Base-by-base conservation (phyloP, 768 basidiomycete genomes). In the Russula virescens region DNA sequence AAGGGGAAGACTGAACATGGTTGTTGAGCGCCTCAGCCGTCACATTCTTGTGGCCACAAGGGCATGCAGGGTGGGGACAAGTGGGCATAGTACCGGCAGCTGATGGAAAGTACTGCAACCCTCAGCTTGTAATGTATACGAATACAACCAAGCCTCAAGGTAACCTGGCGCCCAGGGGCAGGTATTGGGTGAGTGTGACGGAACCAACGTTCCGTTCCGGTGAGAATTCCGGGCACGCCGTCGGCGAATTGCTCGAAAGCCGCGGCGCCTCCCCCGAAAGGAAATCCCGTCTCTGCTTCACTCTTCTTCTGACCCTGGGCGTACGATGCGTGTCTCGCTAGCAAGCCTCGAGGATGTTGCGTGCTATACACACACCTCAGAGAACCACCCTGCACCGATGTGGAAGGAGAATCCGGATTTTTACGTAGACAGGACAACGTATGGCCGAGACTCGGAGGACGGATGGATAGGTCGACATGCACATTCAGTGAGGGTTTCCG, bases 21-120 rank as follows among this genome's bases (percentile, higher is more conserved):
- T 23, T 42, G 31, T 50, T 26, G 48, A 68, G 65, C 3, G 26
- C 26, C 40, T 66, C 55, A 18, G 56, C 61, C 1, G 57, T 3
- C 21, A 61, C 26, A 45, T 56, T 55, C 53, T 38, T 58, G 48
- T 65, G 67, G 21, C 26, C 65, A 56, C 65, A 68, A 43, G 52
- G 50, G 52, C 67, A 68, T 10, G 46, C 5, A 16, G 65, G 51
- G 55, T 68, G 61, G 47, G 67, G 67, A 34, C 67, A 68, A 55
- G 58, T 35, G 40, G 58, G 58, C 65, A 68, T 66, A 31, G 23
- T 55, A 55, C 34, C 9, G 31, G 8, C 51, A n/a, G 23, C 42
- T 38, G 53, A 35, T 55, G 40, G 42, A 2, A 49, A n/a, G 35
- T 5, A 16, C 28, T 50, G 53, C 4, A 14, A 49, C 46, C 18